Evolutionary conservation across 2,329 filamentous ascomycete species (phyloP).

Genomic region (Diaporthe sp.): DNA sequence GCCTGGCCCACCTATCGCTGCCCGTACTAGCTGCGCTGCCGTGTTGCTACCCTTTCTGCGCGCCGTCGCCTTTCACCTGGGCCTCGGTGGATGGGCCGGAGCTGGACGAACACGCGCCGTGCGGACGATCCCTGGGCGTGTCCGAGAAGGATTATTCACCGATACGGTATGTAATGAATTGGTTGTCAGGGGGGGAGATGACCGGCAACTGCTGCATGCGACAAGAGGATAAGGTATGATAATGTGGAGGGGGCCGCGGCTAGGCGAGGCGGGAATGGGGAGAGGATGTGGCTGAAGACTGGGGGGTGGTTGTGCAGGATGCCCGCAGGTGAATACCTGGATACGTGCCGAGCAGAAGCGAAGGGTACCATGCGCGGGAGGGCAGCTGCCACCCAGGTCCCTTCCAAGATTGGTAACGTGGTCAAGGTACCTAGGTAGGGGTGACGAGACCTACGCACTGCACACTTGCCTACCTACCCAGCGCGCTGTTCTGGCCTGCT

Average conservation of each 20-base stretch:
- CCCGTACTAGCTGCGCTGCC: background rate
- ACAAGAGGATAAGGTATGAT: slow-evolving; percentile 30
- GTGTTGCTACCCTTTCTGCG: background rate
- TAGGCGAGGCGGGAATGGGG: slow-evolving; percentile 2
- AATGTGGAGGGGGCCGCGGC: slow-evolving; percentile 23
- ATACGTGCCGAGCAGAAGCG: slow-evolving; percentile 13
- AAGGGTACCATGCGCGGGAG: slow-evolving; percentile 18
- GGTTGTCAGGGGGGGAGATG: slow-evolving; percentile 24
- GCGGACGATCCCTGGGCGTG: slow-evolving; percentile 19
- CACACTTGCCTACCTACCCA: background rate
- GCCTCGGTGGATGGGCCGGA: slow-evolving; percentile 1
- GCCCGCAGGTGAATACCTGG: too few relatives aligned
- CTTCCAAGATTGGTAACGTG: background rate
- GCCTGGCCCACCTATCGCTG: slow-evolving; percentile 26
- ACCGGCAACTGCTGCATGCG: slow-evolving; percentile 18
- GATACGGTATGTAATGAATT: background rate
- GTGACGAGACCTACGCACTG: background rate
- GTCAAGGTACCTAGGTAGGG: slow-evolving; percentile 7
- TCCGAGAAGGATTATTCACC: background rate
- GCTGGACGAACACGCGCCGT: slow-evolving; percentile 8
- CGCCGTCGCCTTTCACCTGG: background rate
- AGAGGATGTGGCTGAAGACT: slow-evolving; percentile 27
- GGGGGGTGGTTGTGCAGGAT: background rate
- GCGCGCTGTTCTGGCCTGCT: background rate
- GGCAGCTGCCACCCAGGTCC: slow-evolving; percentile 1